Percentiles rank a stretch among this genome's conserved stretches.
Evolutionary conservation across 1,139 yeast species (phyloP).

Genomic region (Debaryomyces singareniensis): DNA sequence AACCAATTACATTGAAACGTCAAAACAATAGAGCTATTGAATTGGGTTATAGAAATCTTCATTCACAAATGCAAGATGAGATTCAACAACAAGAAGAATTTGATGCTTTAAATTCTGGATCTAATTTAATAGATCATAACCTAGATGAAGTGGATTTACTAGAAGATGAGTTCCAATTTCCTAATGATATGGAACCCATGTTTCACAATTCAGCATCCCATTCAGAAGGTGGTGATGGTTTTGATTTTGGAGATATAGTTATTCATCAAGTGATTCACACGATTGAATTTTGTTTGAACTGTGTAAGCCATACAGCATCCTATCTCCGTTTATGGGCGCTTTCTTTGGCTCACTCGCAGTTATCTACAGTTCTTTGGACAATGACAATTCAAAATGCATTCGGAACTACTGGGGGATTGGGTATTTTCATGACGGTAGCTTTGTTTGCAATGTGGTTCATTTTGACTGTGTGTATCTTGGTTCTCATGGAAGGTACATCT

Average conservation of each 20-base stretch:
- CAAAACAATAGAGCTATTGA: conserved; percentile 28
- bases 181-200: conserved; percentile 44
- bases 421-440: conserved; percentile 66
- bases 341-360: conserved; percentile 94
- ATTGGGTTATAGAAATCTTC: conserved; percentile 30
- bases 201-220: conserved; percentile 22
- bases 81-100: conserved; percentile 30
- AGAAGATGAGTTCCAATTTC: conserved; percentile 30
- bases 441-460: conserved; percentile 94
- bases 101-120: conserved; percentile 23
- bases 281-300: conserved; percentile 93
- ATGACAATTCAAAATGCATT: conserved; percentile 91
- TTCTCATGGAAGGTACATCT: conserved; percentile 97
- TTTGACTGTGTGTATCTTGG: conserved; percentile 83
- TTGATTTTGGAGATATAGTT: conserved; percentile 84
- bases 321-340: conserved; percentile 95
- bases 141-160: conserved; percentile 15
- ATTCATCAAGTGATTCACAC: conserved; percentile 98
- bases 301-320: conserved; percentile 98
- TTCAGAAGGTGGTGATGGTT: conserved; percentile 47
- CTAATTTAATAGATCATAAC: conserved; percentile 17
- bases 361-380: conserved; percentile 89
- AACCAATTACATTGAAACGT: conserved; percentile 68
- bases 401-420: conserved; percentile 55
- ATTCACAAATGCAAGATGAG: conserved; percentile 27